Evolutionary conservation across 2,329 filamentous ascomycete genomes (phyloP).

Genomic region (Aspergillus thermomutatus): DNA sequence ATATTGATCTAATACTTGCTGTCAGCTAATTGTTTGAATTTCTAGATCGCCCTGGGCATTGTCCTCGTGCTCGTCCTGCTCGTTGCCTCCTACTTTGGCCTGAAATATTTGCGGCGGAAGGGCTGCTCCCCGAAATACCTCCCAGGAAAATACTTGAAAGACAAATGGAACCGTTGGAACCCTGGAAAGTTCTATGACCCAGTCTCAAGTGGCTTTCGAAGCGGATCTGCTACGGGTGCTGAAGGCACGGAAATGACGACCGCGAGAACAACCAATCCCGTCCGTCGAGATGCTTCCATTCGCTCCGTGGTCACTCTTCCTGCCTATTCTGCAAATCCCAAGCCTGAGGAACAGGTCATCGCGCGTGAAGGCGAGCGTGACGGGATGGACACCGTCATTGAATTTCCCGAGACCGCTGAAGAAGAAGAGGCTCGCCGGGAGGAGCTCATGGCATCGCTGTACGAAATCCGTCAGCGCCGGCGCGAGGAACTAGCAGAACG

Average conservation of each 20-base stretch:
- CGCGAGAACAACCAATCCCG: conserved; percentile 31
- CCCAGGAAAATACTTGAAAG: conserved; percentile 50
- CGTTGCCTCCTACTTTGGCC: conserved; percentile 31
- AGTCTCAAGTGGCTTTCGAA: conserved; percentile 25
- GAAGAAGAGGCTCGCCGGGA: conserved; percentile 77
- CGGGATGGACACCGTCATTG: conserved; percentile 86
- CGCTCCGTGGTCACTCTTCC: conserved; percentile 94
- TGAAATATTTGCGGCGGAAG: conserved; percentile 42
- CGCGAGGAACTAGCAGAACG: conserved; percentile 72
- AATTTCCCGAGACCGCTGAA: conserved; percentile 75
- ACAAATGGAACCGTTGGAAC: conserved; percentile 51
- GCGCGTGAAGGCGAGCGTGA: conserved; percentile 86
- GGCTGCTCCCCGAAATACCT: conserved; percentile 51
- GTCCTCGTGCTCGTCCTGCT: conserved; percentile 31
- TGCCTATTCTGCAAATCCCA: conserved; percentile 70
- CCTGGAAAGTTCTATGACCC: conserved; percentile 42
- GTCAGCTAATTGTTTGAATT: not conserved
- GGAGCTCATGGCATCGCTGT: conserved; percentile 87
- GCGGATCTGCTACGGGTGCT: conserved; percentile 23
- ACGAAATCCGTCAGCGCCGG: conserved; percentile 79
- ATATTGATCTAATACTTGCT: not conserved
- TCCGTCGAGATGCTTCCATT: conserved; percentile 81
- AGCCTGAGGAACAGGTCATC: conserved; percentile 75
- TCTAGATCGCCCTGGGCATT: conserved; percentile 27
- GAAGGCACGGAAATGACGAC: conserved; percentile 29